phyloP scores from a whole-genome alignment of 768 basidiomycete genomes.

The Cantharellus anzutake region DNA sequence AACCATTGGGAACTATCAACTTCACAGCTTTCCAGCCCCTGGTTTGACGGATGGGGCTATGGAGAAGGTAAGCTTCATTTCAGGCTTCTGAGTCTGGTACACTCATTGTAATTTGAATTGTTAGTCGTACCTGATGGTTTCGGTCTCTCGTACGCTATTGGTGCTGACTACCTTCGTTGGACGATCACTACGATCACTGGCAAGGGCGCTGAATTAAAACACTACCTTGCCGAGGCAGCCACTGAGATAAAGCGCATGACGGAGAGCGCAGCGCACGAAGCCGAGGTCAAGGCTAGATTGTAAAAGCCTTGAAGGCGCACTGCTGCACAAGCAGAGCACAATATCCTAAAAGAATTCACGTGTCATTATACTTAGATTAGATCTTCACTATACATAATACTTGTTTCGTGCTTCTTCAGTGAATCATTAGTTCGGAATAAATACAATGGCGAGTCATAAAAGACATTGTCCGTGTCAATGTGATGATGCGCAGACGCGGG shows the following conservation, averaged over 20 bases:
- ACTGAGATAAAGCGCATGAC: conserved; percentile 60
- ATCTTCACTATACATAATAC: background rate
- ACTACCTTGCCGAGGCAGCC: conserved; percentile 65
- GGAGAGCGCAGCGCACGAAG: conserved; percentile 34
- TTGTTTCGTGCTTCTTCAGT: too few species aligned
- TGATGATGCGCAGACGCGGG: too few species aligned
- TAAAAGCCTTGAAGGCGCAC: background rate
- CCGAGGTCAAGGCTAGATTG: conserved; percentile 1
- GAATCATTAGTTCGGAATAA: too few species aligned
- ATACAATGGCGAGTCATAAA: too few species aligned
- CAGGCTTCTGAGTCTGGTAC: background rate
- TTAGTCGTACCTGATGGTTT: conserved; percentile 82
- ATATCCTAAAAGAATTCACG: background rate
- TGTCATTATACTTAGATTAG: background rate
- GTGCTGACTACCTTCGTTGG: conserved; percentile 70
- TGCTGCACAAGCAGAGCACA: background rate
- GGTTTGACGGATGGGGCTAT: conserved; percentile 92
- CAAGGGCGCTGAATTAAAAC: conserved; percentile 18
- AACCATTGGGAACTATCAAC: conserved; percentile 90
- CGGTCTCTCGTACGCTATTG: conserved; percentile 81
- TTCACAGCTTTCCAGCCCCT: conserved; percentile 62
- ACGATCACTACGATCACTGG: conserved; percentile 60
- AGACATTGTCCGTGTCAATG: too few species aligned
- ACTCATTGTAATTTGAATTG: background rate
- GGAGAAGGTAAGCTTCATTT: conserved; percentile 50